Evolutionary conservation across 2,329 filamentous ascomycete genomes (phyloP), one percentile per base, ranked within the genome.

Genomic region (Cryphonectria nitschkei): DNA sequence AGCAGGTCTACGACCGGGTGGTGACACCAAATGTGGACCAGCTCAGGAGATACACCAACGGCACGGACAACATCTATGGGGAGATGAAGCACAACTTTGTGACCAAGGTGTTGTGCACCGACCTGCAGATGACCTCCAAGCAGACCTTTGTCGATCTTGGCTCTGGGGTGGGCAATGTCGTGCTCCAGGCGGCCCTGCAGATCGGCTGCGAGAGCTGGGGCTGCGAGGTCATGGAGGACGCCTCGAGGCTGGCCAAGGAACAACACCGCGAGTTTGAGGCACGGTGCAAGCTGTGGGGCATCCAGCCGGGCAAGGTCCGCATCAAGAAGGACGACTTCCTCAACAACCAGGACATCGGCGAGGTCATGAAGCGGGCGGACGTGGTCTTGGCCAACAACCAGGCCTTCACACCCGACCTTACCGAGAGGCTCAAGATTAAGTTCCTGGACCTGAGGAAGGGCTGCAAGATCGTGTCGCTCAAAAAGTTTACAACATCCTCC

Each of bases 331-430:
- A 94, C 71, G 93, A 97, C 78, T 98, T 99, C 77, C 89, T 94
- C 13, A 89, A 90, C 74, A 92, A 92, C 75, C 80, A 87, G 22
- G 85, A 86, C 70, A 93, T 98, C 65, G 86, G 90, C 72, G 86
- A 89, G 34, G 90, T 91, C 9, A 86, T 99, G 65, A 91, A 92
- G 79, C 89, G 91, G 68, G 95, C 96, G 1, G 96, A 99, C 79
- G 95, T 98, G n/a, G 89, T 99, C 26, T 87, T 99, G 37, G 95
- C 98, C 76, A 99, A 99, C 84, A 99, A 99, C 82, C 95, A 98
- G 81, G 96, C 94, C 2, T 99, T 99, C 81, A 95, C 92, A 7
- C 91, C 95, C 19, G 87, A 91, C 75, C 88, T 98, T 69, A 99
- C 98, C 81, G 92, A 93, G 77, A 89, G 90, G 73, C 85, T 99